A percentile compares a stretch with the other conserved stretches of the same genome.
Evolutionary conservation across 2,329 filamentous ascomycete species (phyloP).

Genomic region (Alternaria sp.): DNA sequence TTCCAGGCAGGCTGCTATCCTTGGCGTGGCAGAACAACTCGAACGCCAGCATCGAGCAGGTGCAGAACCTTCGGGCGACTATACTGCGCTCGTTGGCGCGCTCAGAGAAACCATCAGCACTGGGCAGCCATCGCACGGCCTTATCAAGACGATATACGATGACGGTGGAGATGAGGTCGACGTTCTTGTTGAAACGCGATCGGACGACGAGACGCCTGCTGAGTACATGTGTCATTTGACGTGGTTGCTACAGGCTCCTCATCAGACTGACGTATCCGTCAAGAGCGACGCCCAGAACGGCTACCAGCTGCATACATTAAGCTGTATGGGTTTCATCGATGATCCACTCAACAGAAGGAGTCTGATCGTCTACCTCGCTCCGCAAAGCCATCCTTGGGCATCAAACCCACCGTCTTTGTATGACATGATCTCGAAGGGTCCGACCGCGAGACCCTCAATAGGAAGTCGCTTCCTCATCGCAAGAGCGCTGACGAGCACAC

Average conservation of each 20-base stretch:
- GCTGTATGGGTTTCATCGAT: constrained; percentile 21
- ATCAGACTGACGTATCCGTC: not conserved
- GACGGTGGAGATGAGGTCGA: constrained; percentile 14
- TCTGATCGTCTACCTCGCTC: constrained; percentile 17
- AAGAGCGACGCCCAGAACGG: constrained; percentile 4
- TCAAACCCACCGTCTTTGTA: constrained; percentile 16
- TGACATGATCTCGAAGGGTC: constrained; percentile 12
- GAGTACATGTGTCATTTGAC: constrained; percentile 20
- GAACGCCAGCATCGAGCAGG: constrained; percentile 17
- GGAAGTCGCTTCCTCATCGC: constrained; percentile 13
- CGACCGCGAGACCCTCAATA: constrained; percentile 4
- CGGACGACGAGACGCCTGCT: constrained; percentile 63
- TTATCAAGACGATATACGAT: constrained; percentile 20
- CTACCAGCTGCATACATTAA: constrained; percentile 18
- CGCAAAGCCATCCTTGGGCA: constrained; percentile 19
- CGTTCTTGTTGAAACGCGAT: constrained; percentile 68
- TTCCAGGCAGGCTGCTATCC: constrained; percentile 8
- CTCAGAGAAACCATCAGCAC: constrained; percentile 9
- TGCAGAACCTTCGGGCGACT: constrained; percentile 8
- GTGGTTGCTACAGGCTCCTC: constrained; percentile 19
- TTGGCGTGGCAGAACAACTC: constrained; percentile 16
- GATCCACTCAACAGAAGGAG: constrained; percentile 15
- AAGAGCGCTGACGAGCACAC: constrained; percentile 11
- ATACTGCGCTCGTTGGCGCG: constrained; percentile 12
- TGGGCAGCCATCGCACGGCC: not conserved